These are phyloP conservation scores for Cyberlindnera xishuangbannaensis DNA, from an alignment of 805 yeast species.

Conservation along the genomic window DNA sequence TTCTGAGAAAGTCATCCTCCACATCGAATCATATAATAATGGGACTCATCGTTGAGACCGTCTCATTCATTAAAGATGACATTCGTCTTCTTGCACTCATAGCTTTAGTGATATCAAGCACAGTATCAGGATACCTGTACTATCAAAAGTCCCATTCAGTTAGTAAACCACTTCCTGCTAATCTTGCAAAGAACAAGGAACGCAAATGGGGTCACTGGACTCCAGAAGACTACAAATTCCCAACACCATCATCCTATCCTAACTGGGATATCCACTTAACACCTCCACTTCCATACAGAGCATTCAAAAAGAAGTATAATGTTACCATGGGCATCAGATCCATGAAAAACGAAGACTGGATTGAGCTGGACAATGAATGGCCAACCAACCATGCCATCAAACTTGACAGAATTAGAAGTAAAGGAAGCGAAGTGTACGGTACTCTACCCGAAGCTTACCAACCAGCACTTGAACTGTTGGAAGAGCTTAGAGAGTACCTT, in stretches of 20 bases:
- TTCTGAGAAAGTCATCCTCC: no score
- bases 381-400: constrained; percentile 47
- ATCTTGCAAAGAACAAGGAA: constrained; percentile 37
- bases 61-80: constrained; percentile 5
- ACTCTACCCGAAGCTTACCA: constrained; percentile 44
- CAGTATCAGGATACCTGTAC: constrained; percentile 3
- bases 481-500: constrained; percentile 45
- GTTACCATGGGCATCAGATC: constrained; percentile 66
- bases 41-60: constrained; percentile 8
- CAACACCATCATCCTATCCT: constrained; percentile 41
- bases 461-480: constrained; percentile 51
- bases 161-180: constrained; percentile 29
- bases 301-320: constrained; percentile 58
- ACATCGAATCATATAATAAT: no score
- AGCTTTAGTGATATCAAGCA: background rate
- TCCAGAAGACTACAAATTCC: constrained; percentile 46
- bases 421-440: constrained; percentile 41
- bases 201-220: constrained; percentile 47
- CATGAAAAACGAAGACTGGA: constrained; percentile 59
- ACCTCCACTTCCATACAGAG: constrained; percentile 27
- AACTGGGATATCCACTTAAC: constrained; percentile 19
- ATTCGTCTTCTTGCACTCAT: constrained; percentile 4
- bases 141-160: no score
- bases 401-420: constrained; percentile 40
- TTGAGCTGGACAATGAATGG: constrained; percentile 67